Evolutionary conservation across 768 basidiomycete genomes (phyloP).

Genomic region (Butyriboletus loyo): DNA sequence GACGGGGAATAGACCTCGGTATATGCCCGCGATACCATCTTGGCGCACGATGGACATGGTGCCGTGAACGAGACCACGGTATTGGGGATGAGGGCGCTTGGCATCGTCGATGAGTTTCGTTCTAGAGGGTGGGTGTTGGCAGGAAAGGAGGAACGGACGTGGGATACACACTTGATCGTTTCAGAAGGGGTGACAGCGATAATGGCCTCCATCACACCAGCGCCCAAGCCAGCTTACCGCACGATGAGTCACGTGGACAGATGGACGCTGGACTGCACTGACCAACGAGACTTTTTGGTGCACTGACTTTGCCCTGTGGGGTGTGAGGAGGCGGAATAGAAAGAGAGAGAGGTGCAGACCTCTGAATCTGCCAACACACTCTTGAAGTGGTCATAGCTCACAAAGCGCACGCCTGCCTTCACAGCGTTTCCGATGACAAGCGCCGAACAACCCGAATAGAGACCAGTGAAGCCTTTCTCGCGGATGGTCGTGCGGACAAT

Average conservation of each 20-base stretch:
- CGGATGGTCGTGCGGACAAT: constrained; percentile 75
- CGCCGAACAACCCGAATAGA: constrained; percentile 93
- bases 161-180: constrained; percentile 83
- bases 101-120: constrained; percentile 97
- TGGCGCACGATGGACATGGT: constrained; percentile 74
- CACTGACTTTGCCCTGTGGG: constrained; percentile 81
- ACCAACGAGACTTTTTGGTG: constrained; percentile 83
- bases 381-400: constrained; percentile 94
- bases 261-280: constrained; percentile 5
- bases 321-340: background rate
- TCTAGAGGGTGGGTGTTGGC: constrained; percentile 40
- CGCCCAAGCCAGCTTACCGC: constrained; percentile 66
- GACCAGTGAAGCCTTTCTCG: constrained; percentile 71
- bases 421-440: constrained; percentile 86
- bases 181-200: constrained; percentile 97
- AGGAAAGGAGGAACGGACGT: background rate
- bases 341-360: constrained; percentile 41
- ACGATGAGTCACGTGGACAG: constrained; percentile 9
- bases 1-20: constrained; percentile 91
- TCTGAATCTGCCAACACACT: constrained; percentile 74
- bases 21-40: constrained; percentile 83
- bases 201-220: constrained; percentile 89
- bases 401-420: constrained; percentile 95
- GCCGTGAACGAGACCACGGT: constrained; percentile 84
- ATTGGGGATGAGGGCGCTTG: constrained; percentile 79